Base-by-base conservation (phyloP, 495 filamentous ascomycete genomes). In the Apodospora peruviana region DNA sequence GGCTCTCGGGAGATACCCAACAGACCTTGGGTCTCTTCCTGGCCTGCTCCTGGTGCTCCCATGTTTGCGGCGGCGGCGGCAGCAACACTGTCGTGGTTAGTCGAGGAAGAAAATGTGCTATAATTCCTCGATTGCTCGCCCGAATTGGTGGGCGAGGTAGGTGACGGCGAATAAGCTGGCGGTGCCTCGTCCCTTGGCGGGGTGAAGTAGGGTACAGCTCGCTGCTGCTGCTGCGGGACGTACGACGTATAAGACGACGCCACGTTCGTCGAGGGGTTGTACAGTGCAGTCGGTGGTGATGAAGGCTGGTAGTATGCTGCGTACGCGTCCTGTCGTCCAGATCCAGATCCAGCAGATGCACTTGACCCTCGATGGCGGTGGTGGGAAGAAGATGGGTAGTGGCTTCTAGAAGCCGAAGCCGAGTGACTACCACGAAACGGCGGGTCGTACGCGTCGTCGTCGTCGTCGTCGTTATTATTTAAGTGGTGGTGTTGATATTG, bases 81-180 rank as follows among this genome's bases (percentile, higher is more conserved):
- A n/a, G n/a, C n/a, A n/a, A n/a, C n/a, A n/a, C n/a, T n/a, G n/a
- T n/a, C n/a, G n/a, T n/a, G n/a, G n/a, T n/a, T n/a, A n/a, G n/a
- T n/a, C n/a, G n/a, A n/a, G n/a, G n/a, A 37, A 0, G 57, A 40
- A 51, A 76, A 73, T 23, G 69, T 76, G 42, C 53, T 65, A 59
- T 76, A 72, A 49, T 53, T 68, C 38, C 55, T 62, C 5, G 51
- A 48, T 40, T 37, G 35, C 41, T 43, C 29, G 21, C 25, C 32
- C 23, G 20, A 18, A 19, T 43, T 43, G 14, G 55, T 36, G 2
- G 66, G 59, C 7, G 65, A 55, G 2, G 55, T 59, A 14, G 70
- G 64, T 4, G 65, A 70, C 4, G 70, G 69, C 2, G 69, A 68
- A 49, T 74, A 76, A 0, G 71, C 71, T 1, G 73, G 73, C 16